phyloP scores from a whole-genome alignment of 495 filamentous ascomycete species.

The Pyronema omphalodes region DNA sequence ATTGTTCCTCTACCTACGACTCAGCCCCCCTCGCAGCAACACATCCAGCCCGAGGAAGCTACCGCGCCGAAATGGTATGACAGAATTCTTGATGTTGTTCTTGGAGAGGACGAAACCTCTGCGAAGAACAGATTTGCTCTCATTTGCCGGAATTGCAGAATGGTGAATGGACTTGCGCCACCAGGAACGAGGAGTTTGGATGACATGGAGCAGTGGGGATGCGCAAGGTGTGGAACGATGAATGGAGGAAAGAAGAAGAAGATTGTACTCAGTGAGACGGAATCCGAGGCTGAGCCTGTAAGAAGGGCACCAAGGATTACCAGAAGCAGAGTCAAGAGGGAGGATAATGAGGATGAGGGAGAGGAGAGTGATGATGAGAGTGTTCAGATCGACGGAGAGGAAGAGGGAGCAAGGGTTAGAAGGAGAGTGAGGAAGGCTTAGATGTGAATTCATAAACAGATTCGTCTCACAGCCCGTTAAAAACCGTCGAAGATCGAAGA shows the following conservation, averaged over 20 bases:
- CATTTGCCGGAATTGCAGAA: slow-evolving; percentile 63
- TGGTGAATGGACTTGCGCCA: slow-evolving; percentile 92
- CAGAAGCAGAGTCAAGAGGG: background rate
- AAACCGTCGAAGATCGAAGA: too few species aligned
- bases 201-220: slow-evolving; percentile 79
- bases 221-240: slow-evolving; percentile 61
- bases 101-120: slow-evolving; percentile 88
- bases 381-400: background rate
- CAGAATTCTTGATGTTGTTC: slow-evolving; percentile 70
- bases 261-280: background rate
- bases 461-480: too few species aligned
- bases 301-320: background rate
- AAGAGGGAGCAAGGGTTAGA: background rate
- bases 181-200: slow-evolving; percentile 60
- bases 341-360: background rate
- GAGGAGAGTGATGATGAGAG: background rate
- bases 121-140: slow-evolving; percentile 79
- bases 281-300: background rate
- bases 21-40: slow-evolving; percentile 21
- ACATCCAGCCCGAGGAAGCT: slow-evolving; percentile 28
- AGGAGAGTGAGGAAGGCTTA: too few species aligned
- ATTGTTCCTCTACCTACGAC: slow-evolving; percentile 2
- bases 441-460: too few species aligned
- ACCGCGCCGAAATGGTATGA: slow-evolving; percentile 73
- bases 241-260: slow-evolving; percentile 40